phyloP scores from a whole-genome alignment of 768 basidiomycete species.

The Termitomyces sp. region DNA sequence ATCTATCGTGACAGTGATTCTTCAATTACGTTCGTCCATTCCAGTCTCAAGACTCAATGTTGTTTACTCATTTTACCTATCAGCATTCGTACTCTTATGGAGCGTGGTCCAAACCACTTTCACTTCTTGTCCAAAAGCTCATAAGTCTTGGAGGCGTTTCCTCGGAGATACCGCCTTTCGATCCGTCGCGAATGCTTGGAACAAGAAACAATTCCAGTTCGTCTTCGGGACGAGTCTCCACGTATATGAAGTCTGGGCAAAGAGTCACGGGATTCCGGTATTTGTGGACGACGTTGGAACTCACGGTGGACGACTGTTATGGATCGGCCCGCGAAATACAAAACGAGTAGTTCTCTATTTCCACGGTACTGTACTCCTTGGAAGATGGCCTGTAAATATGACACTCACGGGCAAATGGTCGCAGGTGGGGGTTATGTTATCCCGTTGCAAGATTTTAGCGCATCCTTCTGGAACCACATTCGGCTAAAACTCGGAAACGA shows the following conservation, averaged over 20 bases:
- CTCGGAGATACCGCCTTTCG: slow-evolving; percentile 12
- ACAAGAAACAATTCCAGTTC: slow-evolving; percentile 18
- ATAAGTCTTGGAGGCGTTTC: slow-evolving; percentile 18
- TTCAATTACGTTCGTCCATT: background rate
- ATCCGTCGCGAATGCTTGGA: slow-evolving; percentile 4
- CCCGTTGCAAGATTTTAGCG: slow-evolving; percentile 14
- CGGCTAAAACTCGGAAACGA: slow-evolving; percentile 7
- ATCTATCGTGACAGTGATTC: background rate
- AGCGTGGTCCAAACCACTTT: slow-evolving; percentile 9
- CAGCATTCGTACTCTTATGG: slow-evolving; percentile 16
- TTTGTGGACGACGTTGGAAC: slow-evolving; percentile 22
- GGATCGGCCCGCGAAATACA: slow-evolving; percentile 24
- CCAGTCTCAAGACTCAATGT: background rate
- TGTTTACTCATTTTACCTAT: background rate
- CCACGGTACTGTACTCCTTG: slow-evolving; percentile 19
- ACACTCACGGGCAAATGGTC: background rate
- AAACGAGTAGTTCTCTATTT: slow-evolving; percentile 25
- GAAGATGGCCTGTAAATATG: background rate
- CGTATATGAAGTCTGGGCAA: slow-evolving; percentile 19
- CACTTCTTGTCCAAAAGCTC: slow-evolving; percentile 8
- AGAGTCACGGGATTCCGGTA: slow-evolving; percentile 12
- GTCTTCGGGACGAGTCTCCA: slow-evolving; percentile 13
- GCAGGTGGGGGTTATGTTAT: slow-evolving; percentile 24
- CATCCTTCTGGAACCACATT: slow-evolving; percentile 20
- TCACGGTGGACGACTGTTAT: slow-evolving; percentile 21